phyloP scores from a whole-genome alignment of 73 alveolate genomes.

The Paramecium octaurelia region DNA sequence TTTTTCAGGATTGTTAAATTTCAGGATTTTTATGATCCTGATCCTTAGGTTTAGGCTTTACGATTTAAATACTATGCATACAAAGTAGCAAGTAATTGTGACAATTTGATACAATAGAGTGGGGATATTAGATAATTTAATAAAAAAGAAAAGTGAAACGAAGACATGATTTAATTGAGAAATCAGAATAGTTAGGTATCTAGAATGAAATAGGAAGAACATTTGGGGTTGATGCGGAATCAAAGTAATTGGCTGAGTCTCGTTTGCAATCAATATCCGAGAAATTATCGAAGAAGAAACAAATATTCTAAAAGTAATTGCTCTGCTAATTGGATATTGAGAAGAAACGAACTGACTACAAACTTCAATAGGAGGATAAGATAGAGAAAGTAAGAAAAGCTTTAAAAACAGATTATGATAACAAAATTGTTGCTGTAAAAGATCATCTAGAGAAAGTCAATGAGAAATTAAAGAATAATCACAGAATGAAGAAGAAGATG shows the following conservation, averaged over 20 bases:
- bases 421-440: not conserved
- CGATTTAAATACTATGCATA: slow-evolving; percentile 35
- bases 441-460: slow-evolving; percentile 11
- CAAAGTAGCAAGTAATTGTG: slow-evolving; percentile 7
- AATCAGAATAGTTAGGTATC: not conserved
- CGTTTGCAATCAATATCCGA: not conserved
- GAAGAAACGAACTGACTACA: slow-evolving; percentile 1
- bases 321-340: not conserved
- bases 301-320: not conserved
- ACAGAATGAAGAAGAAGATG: not conserved
- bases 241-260: not conserved
- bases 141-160: slow-evolving; percentile 16
- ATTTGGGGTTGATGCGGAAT: slow-evolving; percentile 18
- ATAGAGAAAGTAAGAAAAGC: slow-evolving; percentile 1
- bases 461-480: not conserved
- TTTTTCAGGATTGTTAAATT: slow-evolving; percentile 27
- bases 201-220: slow-evolving; percentile 29
- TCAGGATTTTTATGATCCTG: slow-evolving; percentile 24
- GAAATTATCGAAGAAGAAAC: not conserved
- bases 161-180: slow-evolving; percentile 42
- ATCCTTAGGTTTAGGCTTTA: not conserved
- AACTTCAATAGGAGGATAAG: not conserved
- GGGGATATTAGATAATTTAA: slow-evolving; percentile 27
- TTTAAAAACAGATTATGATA: slow-evolving; percentile 3
- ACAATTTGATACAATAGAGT: not conserved